Evolutionary conservation across 164 flowering plant genomes (phyloP), one percentile per base, ranked within the genome.

Genomic region (Platanus orientalis): DNA sequence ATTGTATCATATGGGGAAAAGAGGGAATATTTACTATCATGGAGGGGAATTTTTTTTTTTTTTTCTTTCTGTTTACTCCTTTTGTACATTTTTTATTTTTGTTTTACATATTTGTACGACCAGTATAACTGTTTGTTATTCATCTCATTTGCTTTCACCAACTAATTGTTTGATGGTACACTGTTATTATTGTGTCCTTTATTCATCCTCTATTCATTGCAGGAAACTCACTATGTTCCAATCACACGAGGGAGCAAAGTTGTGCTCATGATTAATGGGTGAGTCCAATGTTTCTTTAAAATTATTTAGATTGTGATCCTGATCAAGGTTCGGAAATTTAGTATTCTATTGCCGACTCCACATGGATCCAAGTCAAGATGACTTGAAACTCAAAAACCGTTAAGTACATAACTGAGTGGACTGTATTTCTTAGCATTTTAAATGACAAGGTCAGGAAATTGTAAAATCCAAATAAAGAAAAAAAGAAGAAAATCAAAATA

Each of bases 231-330:
- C 63, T 93, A 88, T 75, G 96, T 90, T 57, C 92, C 94, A 36
- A 93, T 93, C 48, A 84, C 84, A 12, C 81, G 94, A 29, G 98
- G 98, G 61, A 79, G 69, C 68, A 75, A 90, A 72, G 98, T 93
- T 71, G 89, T 88, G 48, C 84, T 93, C 65, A 76, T 93, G 90
- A 64, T 87, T 60, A 93, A 93, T 77, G 97, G 98, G 98, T 93
- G 76, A 44, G 89, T 66, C 3, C 26, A 6, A 25, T 24, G 11
- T 56, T 60, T 67, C 24, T 52, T 21, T 52, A 65, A 19, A 62
- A 29, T 52, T 50, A 26, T 29, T 36, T 55, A 29, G 26, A n/a
- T 51, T 52, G 6, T 25, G 12, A 53, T 23, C 55, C 42, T 36
- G 42, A 3, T 10, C 42, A 36, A 36, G 9, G 42, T 36, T 36